phyloP scores from a whole-genome alignment of 177 flowering plant genomes.

The Vitis hybrid region DNA sequence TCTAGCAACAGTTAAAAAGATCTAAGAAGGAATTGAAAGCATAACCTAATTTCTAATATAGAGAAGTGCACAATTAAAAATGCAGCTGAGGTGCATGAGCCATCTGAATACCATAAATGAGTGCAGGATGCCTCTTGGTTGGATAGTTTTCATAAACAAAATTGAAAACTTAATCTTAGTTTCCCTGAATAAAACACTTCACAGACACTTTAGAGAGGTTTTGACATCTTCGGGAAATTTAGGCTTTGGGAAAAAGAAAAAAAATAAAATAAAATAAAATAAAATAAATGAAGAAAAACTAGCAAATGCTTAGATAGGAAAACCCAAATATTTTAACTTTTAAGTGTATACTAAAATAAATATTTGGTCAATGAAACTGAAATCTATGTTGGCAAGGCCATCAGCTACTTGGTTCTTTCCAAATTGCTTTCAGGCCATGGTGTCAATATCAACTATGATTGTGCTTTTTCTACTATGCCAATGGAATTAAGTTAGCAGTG shows the following conservation, averaged over 20 bases:
- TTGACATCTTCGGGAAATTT: too few species aligned
- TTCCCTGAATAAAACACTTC: not conserved
- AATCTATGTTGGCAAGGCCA: not conserved
- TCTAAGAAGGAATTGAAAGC: not conserved
- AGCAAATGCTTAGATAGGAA: not conserved
- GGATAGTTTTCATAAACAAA: not conserved
- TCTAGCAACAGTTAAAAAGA: not conserved
- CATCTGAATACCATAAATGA: too few species aligned
- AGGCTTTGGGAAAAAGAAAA: too few species aligned
- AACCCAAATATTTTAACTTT: not conserved
- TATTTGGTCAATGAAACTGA: not conserved
- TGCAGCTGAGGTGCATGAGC: not conserved
- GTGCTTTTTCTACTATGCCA: not conserved
- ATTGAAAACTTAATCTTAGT: not conserved
- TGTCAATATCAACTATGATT: not conserved
- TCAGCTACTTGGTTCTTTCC: not conserved
- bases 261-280: too few species aligned
- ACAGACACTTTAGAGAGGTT: too few species aligned
- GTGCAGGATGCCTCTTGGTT: not conserved
- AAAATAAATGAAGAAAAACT: too few species aligned
- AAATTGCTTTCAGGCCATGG: not conserved
- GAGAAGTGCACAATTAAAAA: not conserved
- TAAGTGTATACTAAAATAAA: not conserved
- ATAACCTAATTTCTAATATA: too few species aligned
- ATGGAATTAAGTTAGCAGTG: not conserved